Evolutionary conservation across 768 basidiomycete genomes (phyloP).

Genomic region (Boletellus sp.): DNA sequence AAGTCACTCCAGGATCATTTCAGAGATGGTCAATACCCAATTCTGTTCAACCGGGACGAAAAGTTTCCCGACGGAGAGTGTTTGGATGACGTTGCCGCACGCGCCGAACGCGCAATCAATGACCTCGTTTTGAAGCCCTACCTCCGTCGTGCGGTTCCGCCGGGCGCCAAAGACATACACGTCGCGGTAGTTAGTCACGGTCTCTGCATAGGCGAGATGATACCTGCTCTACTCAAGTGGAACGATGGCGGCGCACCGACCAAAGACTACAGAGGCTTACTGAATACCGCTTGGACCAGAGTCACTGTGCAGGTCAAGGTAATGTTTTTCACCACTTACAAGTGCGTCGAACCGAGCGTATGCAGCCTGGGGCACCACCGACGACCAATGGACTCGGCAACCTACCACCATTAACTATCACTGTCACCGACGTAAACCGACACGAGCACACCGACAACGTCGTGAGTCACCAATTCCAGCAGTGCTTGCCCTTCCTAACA

Average conservation of each 20-base stretch:
- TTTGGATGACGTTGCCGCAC: constrained; percentile 52
- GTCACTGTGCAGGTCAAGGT: constrained; percentile 49
- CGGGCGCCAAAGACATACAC: constrained; percentile 41
- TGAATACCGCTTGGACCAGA: constrained; percentile 70
- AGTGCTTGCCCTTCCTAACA: neutral
- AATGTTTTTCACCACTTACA: constrained; percentile 6
- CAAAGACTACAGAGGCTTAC: constrained; percentile 45
- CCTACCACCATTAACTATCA: constrained; percentile 36
- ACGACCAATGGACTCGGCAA: constrained; percentile 19
- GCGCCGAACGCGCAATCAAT: constrained; percentile 51
- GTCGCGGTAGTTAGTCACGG: constrained; percentile 77
- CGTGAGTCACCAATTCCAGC: constrained; percentile 38
- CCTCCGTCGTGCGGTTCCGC: constrained; percentile 41
- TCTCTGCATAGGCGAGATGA: constrained; percentile 58
- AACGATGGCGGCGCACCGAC: constrained; percentile 30
- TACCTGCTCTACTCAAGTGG: constrained; percentile 48
- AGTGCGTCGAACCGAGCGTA: constrained; percentile 2
- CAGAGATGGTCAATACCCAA: constrained; percentile 51
- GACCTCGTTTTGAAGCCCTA: constrained; percentile 52
- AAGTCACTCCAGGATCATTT: constrained; percentile 45
- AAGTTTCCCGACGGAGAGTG: constrained; percentile 74
- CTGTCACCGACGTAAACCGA: constrained; percentile 50
- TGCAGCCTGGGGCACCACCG: constrained; percentile 29
- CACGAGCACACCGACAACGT: constrained; percentile 54
- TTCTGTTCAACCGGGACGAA: constrained; percentile 41